phyloP scores from a whole-genome alignment of 129 eudicot genomes.

The Flaveria linearis region DNA sequence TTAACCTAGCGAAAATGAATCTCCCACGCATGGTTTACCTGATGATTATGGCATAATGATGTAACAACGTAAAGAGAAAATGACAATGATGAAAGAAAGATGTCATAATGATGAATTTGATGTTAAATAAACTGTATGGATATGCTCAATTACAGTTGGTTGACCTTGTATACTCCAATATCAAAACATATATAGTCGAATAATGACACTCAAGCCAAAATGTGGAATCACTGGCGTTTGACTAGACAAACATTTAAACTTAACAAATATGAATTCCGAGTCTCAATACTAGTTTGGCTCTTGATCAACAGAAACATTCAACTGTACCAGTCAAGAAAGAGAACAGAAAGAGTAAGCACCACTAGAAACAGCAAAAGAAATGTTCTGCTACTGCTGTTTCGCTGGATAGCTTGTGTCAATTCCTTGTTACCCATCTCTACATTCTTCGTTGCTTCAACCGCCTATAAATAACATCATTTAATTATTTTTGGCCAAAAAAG shows the following conservation, averaged over 20 bases:
- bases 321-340: slow-evolving; percentile 93
- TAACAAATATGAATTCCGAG: background rate
- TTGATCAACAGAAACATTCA: slow-evolving; percentile 17
- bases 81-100: background rate
- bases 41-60: background rate
- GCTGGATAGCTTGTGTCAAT: slow-evolving; percentile 68
- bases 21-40: background rate
- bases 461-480: slow-evolving; percentile 42
- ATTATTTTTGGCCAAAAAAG: background rate
- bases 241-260: background rate
- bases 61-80: background rate
- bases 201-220: background rate
- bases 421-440: slow-evolving; percentile 93
- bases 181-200: background rate
- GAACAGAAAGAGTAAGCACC: slow-evolving; percentile 76
- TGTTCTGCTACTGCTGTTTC: slow-evolving; percentile 88
- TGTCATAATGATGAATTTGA: background rate
- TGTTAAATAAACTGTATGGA: background rate
- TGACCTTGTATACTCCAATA: background rate
- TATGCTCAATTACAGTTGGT: background rate
- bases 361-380: slow-evolving; percentile 73
- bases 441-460: slow-evolving; percentile 83
- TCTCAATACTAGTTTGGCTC: background rate
- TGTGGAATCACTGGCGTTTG: background rate
- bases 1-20: background rate